Conservation (phyloP, 768 basidiomycete species). For the Ramaria rubella region DNA sequence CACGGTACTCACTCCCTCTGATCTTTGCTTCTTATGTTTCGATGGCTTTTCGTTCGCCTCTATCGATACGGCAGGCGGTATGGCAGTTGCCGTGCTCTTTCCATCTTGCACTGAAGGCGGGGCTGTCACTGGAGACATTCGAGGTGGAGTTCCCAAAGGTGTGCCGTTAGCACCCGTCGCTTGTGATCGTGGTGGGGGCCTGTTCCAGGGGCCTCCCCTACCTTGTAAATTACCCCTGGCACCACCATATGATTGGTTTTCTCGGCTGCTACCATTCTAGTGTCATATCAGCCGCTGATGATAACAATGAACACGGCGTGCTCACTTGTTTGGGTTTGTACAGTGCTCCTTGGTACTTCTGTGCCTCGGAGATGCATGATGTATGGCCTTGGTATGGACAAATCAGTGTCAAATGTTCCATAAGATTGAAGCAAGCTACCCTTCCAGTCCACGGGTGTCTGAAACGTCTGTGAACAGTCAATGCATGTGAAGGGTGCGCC, state of each 20-base stretch:
- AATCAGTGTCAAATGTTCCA: neutral
- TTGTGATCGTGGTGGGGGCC: conserved; percentile 22
- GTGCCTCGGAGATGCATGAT: conserved; percentile 81
- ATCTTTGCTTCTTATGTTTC: conserved; percentile 16
- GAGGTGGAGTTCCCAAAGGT: conserved; percentile 57
- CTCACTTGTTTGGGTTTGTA: conserved; percentile 66
- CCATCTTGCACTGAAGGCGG: conserved; percentile 14
- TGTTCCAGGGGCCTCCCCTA: conserved; percentile 28
- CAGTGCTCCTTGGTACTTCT: conserved; percentile 85
- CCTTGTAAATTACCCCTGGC: conserved; percentile 17
- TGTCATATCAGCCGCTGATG: neutral
- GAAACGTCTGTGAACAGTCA: conserved; percentile 84
- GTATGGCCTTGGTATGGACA: conserved; percentile 43
- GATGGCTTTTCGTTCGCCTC: conserved; percentile 6
- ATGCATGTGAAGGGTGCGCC: conserved; percentile 70
- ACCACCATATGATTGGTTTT: conserved; percentile 8
- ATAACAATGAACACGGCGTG: neutral
- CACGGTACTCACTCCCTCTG: conserved; percentile 6
- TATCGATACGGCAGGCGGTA: conserved; percentile 9
- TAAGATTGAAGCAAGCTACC: conserved; percentile 13
- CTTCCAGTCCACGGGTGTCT: conserved; percentile 71
- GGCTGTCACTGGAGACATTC: conserved; percentile 40
- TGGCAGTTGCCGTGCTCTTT: neutral
- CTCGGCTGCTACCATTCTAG: conserved; percentile 4
- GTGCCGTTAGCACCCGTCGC: conserved; percentile 63